Base-by-base conservation (phyloP, 345 rosid species). In the Salix suchowensis region DNA sequence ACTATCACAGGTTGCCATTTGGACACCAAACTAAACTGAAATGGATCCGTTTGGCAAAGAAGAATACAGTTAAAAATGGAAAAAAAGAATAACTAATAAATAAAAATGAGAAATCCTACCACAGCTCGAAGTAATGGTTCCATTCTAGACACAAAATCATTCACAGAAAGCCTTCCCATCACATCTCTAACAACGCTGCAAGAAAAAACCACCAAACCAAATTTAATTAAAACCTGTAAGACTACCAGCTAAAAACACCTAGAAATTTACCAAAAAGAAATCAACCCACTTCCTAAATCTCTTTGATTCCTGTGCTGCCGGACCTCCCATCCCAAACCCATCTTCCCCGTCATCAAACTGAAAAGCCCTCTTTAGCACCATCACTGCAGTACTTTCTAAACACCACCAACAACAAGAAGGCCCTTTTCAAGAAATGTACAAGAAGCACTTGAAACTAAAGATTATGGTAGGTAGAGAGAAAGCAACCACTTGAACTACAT, bases 61-160 rank as follows among this genome's bases (percentile, higher is more conserved):
- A 58, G 26, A 23, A 58, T 12, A 58, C 64, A 3, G 1, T 10
- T 58, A 23, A 23, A 23, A 23, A 58, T 58, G 64, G 28, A 58
- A 23, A 58, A 55, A n/a, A 54, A 7, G 21, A 28, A 39, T 55
- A 37, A 23, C 13, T 66, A 39, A 30, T 4, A 2, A 36, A 30
- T 34, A 60, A 7, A 39, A 70, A 10, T 13, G 46, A 15, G 2
- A 44, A 46, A 23, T 65, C 89, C 72, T 72, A 94, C 98, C 81
- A 78, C 78, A 78, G 23, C 52, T 67, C 90, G 85, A 8, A 92
- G 0, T 39, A 73, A 73, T 39, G 91, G 91, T 84, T 92, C 94
- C 72, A 94, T 72, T 36, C 28, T 62, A 32, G 70, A 44, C 55
- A 66, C 79, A 34, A 87, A 55, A 50, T 83, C 91, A 8, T 78